Conservation (phyloP, 495 filamentous ascomycete species). For the Hypoxylon rickii region DNA sequence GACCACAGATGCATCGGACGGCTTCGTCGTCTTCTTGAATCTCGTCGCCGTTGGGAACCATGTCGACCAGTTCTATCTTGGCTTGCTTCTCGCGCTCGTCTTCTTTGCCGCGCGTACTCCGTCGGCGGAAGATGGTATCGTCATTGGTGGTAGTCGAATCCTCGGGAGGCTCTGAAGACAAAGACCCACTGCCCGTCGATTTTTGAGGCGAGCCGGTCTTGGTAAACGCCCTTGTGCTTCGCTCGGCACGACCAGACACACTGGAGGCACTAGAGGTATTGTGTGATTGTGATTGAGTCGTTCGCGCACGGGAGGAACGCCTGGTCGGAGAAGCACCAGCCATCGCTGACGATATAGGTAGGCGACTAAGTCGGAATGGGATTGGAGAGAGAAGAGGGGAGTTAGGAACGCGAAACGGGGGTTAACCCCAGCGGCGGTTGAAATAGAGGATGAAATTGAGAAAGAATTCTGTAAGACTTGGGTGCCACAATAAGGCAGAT, state of each 20-base stretch:
- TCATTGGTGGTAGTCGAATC: conserved; percentile 53
- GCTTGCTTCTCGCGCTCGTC: conserved; percentile 40
- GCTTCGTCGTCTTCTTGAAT: conserved; percentile 87
- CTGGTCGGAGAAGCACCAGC: conserved; percentile 68
- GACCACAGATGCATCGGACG: conserved; percentile 92
- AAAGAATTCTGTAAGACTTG: conserved; percentile 5
- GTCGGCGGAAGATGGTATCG: conserved; percentile 51
- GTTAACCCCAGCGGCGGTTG: conserved; percentile 6
- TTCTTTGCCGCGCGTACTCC: conserved; percentile 67
- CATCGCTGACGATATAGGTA: conserved; percentile 48
- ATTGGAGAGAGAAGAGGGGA: conserved; percentile 7
- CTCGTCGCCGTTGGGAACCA: conserved; percentile 62
- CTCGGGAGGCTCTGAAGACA: conserved; percentile 80
- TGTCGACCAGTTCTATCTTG: conserved; percentile 56
- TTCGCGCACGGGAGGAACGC: conserved; percentile 89
- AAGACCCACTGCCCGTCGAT: conserved; percentile 69
- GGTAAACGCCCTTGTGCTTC: conserved; percentile 70
- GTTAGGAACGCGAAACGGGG: conserved; percentile 1
- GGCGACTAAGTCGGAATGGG: conserved; percentile 36
- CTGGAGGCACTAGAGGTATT: conserved; percentile 80
- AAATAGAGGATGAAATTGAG: conserved; percentile 11
- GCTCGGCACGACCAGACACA: conserved; percentile 63
- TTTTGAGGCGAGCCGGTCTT: conserved; percentile 75
- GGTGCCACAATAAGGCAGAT: conserved; percentile 10
- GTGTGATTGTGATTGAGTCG: conserved; percentile 74